phyloP scores from a whole-genome alignment of 768 basidiomycete species.

The Lactarius deliciosus region DNA sequence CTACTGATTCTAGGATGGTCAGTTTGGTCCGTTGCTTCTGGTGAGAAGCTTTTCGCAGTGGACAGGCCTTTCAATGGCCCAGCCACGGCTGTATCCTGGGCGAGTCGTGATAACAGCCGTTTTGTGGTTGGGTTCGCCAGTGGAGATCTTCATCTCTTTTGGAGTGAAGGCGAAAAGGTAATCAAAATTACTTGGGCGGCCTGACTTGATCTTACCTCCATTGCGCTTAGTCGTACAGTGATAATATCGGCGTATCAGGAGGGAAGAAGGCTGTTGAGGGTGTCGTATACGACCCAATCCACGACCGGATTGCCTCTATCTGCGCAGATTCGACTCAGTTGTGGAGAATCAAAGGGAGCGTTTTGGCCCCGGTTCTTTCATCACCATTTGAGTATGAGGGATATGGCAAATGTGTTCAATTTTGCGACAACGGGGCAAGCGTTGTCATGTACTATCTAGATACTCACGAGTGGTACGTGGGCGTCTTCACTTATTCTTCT shows the following conservation, averaged over 20 bases:
- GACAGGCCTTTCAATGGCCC: constrained; percentile 10
- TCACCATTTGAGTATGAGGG: neutral
- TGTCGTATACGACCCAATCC: neutral
- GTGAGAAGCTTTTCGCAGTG: constrained; percentile 1
- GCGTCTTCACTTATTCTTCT: neutral
- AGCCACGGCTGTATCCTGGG: neutral
- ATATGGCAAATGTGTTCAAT: constrained; percentile 5
- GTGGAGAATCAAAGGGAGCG: constrained; percentile 1
- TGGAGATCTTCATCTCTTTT: constrained; percentile 8
- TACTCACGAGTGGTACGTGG: no score
- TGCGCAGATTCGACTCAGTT: neutral
- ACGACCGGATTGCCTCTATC: constrained; percentile 1
- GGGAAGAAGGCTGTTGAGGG: no score
- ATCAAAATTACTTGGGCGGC: neutral
- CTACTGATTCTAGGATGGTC: constrained; percentile 1
- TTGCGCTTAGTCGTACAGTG: no score
- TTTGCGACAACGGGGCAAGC: constrained; percentile 9
- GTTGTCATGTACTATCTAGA: constrained; percentile 5
- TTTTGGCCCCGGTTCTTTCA: neutral
- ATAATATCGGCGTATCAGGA: no score
- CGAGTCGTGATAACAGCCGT: constrained; percentile 2
- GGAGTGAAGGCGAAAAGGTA: neutral
- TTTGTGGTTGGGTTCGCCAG: constrained; percentile 11
- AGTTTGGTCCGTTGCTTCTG: constrained; percentile 8
- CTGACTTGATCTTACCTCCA: no score